Conservation (phyloP, 139 green algal species). For the Volvox reticuliferus region DNA sequence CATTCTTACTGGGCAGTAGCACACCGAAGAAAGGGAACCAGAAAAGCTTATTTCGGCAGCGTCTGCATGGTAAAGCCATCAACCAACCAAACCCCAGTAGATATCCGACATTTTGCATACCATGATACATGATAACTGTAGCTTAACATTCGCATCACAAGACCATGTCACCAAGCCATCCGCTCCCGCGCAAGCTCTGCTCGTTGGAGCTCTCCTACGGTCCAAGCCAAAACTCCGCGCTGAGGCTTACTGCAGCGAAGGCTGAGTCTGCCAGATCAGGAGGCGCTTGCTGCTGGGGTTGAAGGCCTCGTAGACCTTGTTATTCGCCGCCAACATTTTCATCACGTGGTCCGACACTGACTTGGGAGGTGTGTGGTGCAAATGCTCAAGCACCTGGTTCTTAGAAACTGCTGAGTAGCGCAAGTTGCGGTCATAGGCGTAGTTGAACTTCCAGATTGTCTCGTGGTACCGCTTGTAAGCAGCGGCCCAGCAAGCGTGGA, state of each 20-base stretch:
- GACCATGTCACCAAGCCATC: constrained; percentile 40
- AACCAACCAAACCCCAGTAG: background rate
- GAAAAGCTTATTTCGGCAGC: background rate
- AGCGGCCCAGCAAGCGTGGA: constrained; percentile 68
- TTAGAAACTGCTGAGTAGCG: constrained; percentile 71
- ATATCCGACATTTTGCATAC: background rate
- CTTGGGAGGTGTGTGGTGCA: constrained; percentile 73
- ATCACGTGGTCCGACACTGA: constrained; percentile 59
- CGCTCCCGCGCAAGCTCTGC: background rate
- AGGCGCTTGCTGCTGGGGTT: constrained; percentile 72
- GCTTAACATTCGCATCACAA: background rate
- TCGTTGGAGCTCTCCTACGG: background rate
- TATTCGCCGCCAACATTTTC: constrained; percentile 72
- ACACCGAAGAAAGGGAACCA: too few relatives aligned
- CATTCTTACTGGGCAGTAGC: too few relatives aligned
- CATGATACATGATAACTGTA: background rate
- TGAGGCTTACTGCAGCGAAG: constrained; percentile 60
- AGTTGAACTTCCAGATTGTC: constrained; percentile 75
- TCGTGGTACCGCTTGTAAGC: constrained; percentile 72
- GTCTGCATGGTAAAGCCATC: background rate
- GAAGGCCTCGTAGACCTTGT: constrained; percentile 77
- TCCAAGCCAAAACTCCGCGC: background rate
- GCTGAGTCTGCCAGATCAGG: constrained; percentile 74
- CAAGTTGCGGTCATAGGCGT: constrained; percentile 72
- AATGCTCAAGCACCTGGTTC: constrained; percentile 69